Base-by-base conservation (phyloP, 1,139 yeast genomes). In the Suhomyces coccinellae region DNA sequence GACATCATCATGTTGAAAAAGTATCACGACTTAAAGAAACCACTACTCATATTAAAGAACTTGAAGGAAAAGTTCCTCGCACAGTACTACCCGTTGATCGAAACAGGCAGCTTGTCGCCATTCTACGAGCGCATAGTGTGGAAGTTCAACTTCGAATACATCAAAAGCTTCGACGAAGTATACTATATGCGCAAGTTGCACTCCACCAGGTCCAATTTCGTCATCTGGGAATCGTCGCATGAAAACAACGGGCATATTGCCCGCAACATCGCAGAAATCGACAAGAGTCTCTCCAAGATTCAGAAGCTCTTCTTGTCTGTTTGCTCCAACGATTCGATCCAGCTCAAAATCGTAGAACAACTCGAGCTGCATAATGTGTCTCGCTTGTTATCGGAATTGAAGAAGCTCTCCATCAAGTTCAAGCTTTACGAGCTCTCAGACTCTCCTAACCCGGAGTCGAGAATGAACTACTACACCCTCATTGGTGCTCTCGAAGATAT, bases 71-170 rank as follows among this genome's bases (percentile, higher is more conserved):
- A 66, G 48, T 69, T 69, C 40, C 53, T 52, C 13, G 7, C 45
- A 6, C 46, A 41, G 8, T 72, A 66, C 44, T 52, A 58, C n/a
- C 69, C 72, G 0, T 48, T 59, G 32, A 66, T 73, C 6, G 47
- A 59, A 40, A 10, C 45, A 2, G 55, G 57, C 3, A 45, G 53
- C 32, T 51, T 73, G 12, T 46, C 67, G 4, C 69, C 74, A 6
- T 71, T 70, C 44, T 71, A 71, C 52, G 78, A 73, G 52, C 51
- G 78, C 24, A 66, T 71, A 4, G 62, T 72, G 12, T 73, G 78
- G 78, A 69, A 66, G 48, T 72, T 69, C 49, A 62, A 66, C 47
- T 70, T 71, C 45, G 73, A 72, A 33, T 71, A 69, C 47, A 54
- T 63, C 45, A 56, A 55, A 42, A 54, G 55, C 33, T 52, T 55